Evolutionary conservation across 2,329 filamentous ascomycete species (phyloP), one percentile per base, ranked within the genome.

Genomic region (Fusarium musae): DNA sequence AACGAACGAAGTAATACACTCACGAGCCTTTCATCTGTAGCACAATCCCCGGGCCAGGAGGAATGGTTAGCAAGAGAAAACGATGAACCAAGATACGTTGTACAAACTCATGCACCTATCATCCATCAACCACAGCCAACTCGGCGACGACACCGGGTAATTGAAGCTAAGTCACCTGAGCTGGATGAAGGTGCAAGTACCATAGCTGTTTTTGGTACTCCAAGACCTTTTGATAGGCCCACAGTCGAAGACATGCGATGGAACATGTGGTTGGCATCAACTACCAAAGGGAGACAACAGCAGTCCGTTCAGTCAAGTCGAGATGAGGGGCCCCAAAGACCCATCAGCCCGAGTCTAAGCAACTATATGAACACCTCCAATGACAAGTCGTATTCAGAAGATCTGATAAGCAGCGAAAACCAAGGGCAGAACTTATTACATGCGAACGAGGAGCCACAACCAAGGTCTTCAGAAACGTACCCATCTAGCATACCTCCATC

Each of bases 81-180:
- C 26, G 63, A 77, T 28, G 65, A 70, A 26, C 69, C 71, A 8
- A 62, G 50, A 58, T 67, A 70, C 23, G 26, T 76, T n/a, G 63
- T 73, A 6, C 62, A 49, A 9, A 73, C 75, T 13, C 66, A 62
- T 9, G 67, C 71, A 15, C 42, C 59, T 36, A 49, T 70, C 13
- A 72, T 79, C n/a, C 65, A 79, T 32, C 78, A 81, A 19, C 79
- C 80, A 36, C 77, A 72, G 30, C 79, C 79, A 15, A 61, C 65
- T 15, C 65, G 74, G 36, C 62, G 59, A 42, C 59, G 36, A n/a
- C 58, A 60, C 16, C 28, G 36, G 4, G 34, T 75, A n/a, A 49
- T 77, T 28, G 59, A 67, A 36, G 46, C 66, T 21, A 42, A 52
- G 12, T 74, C 75, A 26, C 70, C 75, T 17, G 61, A 60, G 12